Evolutionary conservation across 1,139 yeast genomes (phyloP).

Genomic region (Yamadazyma diospyri): DNA sequence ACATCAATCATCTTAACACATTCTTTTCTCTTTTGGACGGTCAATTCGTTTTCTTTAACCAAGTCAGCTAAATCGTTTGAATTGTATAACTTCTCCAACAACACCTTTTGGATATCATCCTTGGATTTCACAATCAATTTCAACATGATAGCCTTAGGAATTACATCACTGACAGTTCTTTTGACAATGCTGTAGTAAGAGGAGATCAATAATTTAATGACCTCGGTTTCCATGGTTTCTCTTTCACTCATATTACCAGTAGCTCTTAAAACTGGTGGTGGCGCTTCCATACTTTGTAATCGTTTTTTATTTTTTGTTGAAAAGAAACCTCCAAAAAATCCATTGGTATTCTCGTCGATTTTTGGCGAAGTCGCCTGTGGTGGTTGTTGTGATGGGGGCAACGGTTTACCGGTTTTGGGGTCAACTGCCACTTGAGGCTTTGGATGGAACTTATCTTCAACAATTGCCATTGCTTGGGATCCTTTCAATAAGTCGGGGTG

Average conservation of each 20-base stretch:
- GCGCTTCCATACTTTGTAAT: conserved; percentile 94
- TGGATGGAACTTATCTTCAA: conserved; percentile 87
- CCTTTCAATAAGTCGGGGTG: conserved; percentile 97
- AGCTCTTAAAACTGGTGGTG: conserved; percentile 93
- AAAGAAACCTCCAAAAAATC: conserved; percentile 94
- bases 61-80: conserved; percentile 71
- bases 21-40: conserved; percentile 93
- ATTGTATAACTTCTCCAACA: conserved; percentile 82
- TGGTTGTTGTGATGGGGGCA: conserved; percentile 44
- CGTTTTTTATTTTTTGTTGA: conserved; percentile 91
- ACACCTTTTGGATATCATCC: conserved; percentile 84
- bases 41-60: conserved; percentile 88
- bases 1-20: conserved; percentile 94
- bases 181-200: conserved; percentile 91
- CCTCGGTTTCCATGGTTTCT: conserved; percentile 95
- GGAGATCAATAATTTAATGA: conserved; percentile 83
- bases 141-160: conserved; percentile 94
- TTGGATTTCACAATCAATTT: conserved; percentile 83
- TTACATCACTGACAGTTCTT: conserved; percentile 87
- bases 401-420: conserved; percentile 88
- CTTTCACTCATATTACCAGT: conserved; percentile 94
- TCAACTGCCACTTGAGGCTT: conserved; percentile 77
- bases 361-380: conserved; percentile 20
- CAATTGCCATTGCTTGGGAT: conserved; percentile 91
- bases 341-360: conserved; percentile 48